Percentiles rank a stretch among this genome's conserved stretches.
phyloP scores from a whole-genome alignment of 1,284 basidiomycete genomes.

The Mycosarcoma maydis region DNA sequence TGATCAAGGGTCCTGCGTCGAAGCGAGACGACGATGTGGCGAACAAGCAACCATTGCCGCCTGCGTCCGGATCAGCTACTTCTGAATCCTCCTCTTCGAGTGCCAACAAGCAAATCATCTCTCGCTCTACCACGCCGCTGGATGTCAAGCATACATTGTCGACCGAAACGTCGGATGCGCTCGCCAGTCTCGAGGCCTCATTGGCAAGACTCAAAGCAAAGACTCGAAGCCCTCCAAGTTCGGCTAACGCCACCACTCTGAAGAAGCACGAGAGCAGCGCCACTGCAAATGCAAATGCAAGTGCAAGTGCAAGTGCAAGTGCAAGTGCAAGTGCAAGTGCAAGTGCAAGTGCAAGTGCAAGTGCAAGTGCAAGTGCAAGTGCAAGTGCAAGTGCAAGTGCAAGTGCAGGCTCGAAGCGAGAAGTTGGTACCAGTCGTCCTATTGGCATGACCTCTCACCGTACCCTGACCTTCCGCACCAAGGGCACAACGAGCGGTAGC shows the following conservation, averaged over 20 bases:
- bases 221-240: conserved; percentile 13
- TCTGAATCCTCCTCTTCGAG: conserved; percentile 1
- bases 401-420: conserved; percentile 12
- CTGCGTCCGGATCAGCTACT: conserved; percentile 7
- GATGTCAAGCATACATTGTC: conserved; percentile 41
- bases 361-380: not conserved
- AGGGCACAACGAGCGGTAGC: not conserved
- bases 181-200: conserved; percentile 47
- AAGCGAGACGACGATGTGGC: not conserved
- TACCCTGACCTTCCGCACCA: conserved; percentile 16
- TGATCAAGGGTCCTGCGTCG: conserved; percentile 20
- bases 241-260: not conserved
- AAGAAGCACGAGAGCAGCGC: conserved; percentile 7
- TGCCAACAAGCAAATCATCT: conserved; percentile 2
- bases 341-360: not conserved
- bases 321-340: not conserved
- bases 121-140: conserved; percentile 10
- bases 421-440: conserved; percentile 12
- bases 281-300: not conserved
- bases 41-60: not conserved
- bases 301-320: not conserved
- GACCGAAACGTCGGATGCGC: conserved; percentile 38
- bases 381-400: not conserved
- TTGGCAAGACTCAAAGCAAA: conserved; percentile 38
- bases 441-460: conserved; percentile 11